phyloP scores from a whole-genome alignment of 202 grass and related monocot species.

The Schoenoplectus triqueter region DNA sequence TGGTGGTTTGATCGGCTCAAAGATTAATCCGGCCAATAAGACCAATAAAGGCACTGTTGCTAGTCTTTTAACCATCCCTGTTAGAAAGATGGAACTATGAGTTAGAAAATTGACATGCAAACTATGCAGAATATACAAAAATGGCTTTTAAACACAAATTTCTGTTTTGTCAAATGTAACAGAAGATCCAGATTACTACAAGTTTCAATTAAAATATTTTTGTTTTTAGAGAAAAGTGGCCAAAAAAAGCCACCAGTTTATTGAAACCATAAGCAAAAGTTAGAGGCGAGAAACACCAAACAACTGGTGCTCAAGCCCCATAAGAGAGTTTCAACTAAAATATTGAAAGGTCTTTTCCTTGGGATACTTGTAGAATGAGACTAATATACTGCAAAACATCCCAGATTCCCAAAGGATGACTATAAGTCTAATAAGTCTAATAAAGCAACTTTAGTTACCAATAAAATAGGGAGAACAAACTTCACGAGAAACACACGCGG shows the following conservation, averaged over 20 bases:
- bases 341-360: not conserved
- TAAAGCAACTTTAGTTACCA: not conserved
- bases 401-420: not conserved
- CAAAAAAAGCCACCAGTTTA: too few species aligned
- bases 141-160: not conserved
- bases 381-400: not conserved
- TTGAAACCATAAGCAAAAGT: too few species aligned
- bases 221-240: too few species aligned
- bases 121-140: not conserved
- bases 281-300: too few species aligned
- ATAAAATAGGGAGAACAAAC: not conserved
- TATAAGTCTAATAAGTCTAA: too few species aligned
- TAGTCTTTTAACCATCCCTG: slow-evolving; percentile 47
- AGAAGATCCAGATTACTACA: not conserved
- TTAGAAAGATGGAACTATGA: not conserved
- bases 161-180: not conserved
- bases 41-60: slow-evolving; percentile 30
- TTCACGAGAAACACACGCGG: too few species aligned
- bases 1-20: slow-evolving; percentile 59
- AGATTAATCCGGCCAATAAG: slow-evolving; percentile 43
- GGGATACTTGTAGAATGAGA: not conserved
- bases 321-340: too few species aligned
- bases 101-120: not conserved
- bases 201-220: not conserved
- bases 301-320: too few species aligned